phyloP scores from a whole-genome alignment of 768 basidiomycete genomes.

The Tulasnella sp. region DNA sequence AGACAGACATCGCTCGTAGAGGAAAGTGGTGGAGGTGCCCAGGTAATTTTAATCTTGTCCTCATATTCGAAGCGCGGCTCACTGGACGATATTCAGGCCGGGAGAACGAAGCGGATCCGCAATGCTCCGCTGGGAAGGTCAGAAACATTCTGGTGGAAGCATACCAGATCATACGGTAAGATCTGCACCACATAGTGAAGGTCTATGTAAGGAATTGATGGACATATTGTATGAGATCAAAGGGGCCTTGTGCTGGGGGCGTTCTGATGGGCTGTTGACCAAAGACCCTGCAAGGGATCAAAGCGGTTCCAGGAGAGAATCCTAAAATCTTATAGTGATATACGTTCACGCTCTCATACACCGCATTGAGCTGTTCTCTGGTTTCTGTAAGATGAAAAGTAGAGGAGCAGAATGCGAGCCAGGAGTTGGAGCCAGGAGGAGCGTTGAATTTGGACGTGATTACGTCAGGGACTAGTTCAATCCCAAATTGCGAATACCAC shows the following conservation, averaged over 20 bases:
- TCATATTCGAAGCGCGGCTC: not conserved
- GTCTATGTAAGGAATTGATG: not conserved
- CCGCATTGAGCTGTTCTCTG: not conserved
- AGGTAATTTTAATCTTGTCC: not conserved
- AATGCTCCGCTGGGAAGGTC: constrained; percentile 29
- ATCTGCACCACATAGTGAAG: not conserved
- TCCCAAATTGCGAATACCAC: constrained; percentile 17
- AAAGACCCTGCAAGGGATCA: too few relatives aligned
- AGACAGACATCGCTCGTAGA: constrained; percentile 49
- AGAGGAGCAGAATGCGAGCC: too few relatives aligned
- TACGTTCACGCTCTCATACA: not conserved
- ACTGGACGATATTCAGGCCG: constrained; percentile 7
- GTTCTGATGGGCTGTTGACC: not conserved
- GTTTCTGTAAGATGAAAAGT: not conserved
- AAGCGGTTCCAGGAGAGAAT: too few relatives aligned
- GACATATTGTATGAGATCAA: not conserved
- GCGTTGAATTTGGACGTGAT: constrained; percentile 17
- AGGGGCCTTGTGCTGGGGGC: constrained; percentile 15
- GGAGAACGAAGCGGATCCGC: constrained; percentile 34
- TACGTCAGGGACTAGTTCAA: constrained; percentile 13
- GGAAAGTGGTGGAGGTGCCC: constrained; percentile 13
- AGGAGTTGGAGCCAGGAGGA: not conserved
- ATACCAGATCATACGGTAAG: constrained; percentile 14
- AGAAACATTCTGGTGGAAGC: constrained; percentile 17
- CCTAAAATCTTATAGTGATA: not conserved